A percentile compares a stretch with the other conserved stretches of the same genome.
Conservation (phyloP, 768 basidiomycete genomes). For the Boletus vermiculosoides region DNA sequence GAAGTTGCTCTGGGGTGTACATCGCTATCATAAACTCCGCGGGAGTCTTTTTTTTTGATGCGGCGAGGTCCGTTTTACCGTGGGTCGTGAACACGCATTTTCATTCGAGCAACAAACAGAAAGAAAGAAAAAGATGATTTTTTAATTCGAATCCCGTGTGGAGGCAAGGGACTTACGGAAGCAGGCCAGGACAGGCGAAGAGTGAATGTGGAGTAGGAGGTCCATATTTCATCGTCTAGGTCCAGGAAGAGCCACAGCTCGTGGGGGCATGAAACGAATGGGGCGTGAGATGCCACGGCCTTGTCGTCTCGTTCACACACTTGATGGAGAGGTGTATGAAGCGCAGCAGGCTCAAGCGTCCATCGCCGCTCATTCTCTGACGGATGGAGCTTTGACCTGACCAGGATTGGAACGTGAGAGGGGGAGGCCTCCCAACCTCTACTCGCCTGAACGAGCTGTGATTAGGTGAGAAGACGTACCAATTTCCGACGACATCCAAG, state of each 20-base stretch:
- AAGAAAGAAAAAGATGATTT: too few relatives aligned
- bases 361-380: conserved; percentile 35
- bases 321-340: conserved; percentile 35
- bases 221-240: conserved; percentile 43
- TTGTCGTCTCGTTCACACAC: conserved; percentile 35
- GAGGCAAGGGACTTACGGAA: conserved; percentile 39
- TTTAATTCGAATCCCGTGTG: not conserved
- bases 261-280: conserved; percentile 35
- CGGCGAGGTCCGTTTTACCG: too few relatives aligned
- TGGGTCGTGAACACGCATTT: too few relatives aligned
- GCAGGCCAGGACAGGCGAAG: conserved; percentile 57
- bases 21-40: conserved; percentile 43
- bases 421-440: not conserved
- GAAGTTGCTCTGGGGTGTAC: conserved; percentile 36
- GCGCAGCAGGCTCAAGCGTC: conserved; percentile 42
- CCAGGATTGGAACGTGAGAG: not conserved
- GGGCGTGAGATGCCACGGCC: not conserved
- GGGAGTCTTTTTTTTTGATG: conserved; percentile 31
- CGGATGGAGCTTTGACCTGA: conserved; percentile 42
- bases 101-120: not conserved
- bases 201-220: conserved; percentile 43
- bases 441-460: conserved; percentile 18
- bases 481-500: conserved; percentile 28
- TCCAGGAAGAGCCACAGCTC: conserved; percentile 51
- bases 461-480: conserved; percentile 14